Evolutionary conservation across 257 asterid genomes (phyloP).

Genomic region (Lantana camara): DNA sequence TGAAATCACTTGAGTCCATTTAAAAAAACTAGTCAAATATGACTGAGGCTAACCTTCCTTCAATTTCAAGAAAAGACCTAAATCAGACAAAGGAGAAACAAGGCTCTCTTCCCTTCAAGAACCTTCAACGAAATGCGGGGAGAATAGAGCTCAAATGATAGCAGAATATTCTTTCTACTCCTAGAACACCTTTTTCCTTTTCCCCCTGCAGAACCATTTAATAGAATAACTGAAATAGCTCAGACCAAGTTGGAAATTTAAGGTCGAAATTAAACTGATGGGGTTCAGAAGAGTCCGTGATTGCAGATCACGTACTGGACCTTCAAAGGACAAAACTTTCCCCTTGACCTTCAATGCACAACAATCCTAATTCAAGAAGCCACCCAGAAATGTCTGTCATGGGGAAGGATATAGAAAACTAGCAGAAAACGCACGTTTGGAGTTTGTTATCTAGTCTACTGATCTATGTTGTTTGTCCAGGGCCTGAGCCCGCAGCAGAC

Average conservation of each 20-base stretch:
- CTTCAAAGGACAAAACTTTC: conserved; percentile 34
- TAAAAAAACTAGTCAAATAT: conserved; percentile 42
- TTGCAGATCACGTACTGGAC: conserved; percentile 51
- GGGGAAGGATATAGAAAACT: conserved; percentile 38
- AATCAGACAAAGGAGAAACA: conserved; percentile 1
- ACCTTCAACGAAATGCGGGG: conserved; percentile 4
- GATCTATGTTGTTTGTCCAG: too few species aligned
- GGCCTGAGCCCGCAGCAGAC: too few species aligned
- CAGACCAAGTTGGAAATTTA: conserved; percentile 34
- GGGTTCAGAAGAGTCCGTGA: conserved; percentile 22
- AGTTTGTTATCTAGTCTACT: too few species aligned
- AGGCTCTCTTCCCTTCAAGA: conserved; percentile 21
- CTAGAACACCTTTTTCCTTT: conserved; percentile 15
- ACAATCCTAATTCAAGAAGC: conserved; percentile 32
- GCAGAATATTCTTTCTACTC: conserved; percentile 29
- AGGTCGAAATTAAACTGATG: conserved; percentile 22
- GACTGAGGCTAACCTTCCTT: conserved; percentile 14
- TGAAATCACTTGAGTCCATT: conserved; percentile 39
- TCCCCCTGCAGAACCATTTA: conserved; percentile 18
- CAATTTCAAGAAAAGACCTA: conserved; percentile 23
- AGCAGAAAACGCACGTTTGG: conserved; percentile 44
- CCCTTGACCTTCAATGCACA: conserved; percentile 29
- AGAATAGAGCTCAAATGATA: conserved; percentile 15
- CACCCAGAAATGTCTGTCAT: conserved; percentile 39
- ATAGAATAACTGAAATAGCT: conserved; percentile 23